Evolutionary conservation across 2,329 filamentous ascomycete genomes (phyloP).

Genomic region (Calonectria pseudoreteaudii): DNA sequence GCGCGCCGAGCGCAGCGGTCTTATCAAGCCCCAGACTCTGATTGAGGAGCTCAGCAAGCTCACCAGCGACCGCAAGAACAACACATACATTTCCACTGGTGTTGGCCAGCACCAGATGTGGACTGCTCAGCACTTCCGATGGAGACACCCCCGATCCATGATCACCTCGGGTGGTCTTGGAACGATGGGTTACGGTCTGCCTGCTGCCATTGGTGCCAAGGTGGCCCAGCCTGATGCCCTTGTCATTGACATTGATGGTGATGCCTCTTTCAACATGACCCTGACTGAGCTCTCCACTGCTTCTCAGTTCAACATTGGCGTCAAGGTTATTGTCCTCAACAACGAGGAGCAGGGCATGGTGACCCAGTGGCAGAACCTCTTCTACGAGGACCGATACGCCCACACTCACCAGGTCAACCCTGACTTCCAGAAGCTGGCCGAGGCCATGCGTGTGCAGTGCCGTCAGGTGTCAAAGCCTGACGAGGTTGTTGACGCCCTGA

Average conservation of each 20-base stretch:
- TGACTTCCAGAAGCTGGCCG: slow-evolving; percentile 92
- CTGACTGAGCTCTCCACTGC: slow-evolving; percentile 94
- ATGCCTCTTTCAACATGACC: slow-evolving; percentile 99
- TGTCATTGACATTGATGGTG: slow-evolving; percentile 96
- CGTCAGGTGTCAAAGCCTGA: slow-evolving; percentile 78
- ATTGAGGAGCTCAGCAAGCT: slow-evolving; percentile 91
- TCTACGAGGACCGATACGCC: slow-evolving; percentile 92
- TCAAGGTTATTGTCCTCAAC: slow-evolving; percentile 95
- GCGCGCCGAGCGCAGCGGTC: slow-evolving; percentile 76
- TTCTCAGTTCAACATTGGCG: slow-evolving; percentile 94
- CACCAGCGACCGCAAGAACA: slow-evolving; percentile 82
- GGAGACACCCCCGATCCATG: slow-evolving; percentile 92
- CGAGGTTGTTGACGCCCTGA: slow-evolving; percentile 81
- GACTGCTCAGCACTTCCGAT: slow-evolving; percentile 96
- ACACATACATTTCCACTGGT: slow-evolving; percentile 90
- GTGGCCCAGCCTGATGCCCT: slow-evolving; percentile 81
- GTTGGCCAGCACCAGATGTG: slow-evolving; percentile 99
- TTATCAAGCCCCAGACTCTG: slow-evolving; percentile 94
- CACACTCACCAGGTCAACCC: slow-evolving; percentile 96
- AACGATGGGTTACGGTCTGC: slow-evolving; percentile 92
- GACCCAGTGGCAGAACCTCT: slow-evolving; percentile 97
- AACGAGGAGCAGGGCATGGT: slow-evolving; percentile 99
- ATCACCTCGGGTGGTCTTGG: slow-evolving; percentile 94
- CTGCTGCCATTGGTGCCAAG: slow-evolving; percentile 95
- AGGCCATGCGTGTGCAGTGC: slow-evolving; percentile 89